phyloP scores from a whole-genome alignment of 1,284 basidiomycete genomes.

The Naganishia sp. region DNA sequence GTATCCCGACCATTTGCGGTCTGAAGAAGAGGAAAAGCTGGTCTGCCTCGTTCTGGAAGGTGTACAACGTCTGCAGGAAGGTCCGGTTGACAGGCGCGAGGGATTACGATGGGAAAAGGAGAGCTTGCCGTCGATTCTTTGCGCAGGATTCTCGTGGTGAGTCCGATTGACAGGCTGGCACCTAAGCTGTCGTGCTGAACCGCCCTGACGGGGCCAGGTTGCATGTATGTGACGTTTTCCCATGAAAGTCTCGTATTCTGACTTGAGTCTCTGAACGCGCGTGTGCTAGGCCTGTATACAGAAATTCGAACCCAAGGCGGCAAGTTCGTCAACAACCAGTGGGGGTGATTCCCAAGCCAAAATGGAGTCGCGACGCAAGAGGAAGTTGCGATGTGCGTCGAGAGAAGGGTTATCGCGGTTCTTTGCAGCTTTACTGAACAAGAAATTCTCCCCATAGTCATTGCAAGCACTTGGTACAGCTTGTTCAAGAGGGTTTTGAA shows the following conservation, averaged over 20 bases:
- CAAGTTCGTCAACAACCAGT: no score
- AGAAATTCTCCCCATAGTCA: background rate
- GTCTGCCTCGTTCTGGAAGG: background rate
- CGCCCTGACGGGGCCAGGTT: background rate
- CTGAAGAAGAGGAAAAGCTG: constrained; percentile 11
- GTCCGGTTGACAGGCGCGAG: background rate
- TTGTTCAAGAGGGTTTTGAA: constrained; percentile 6
- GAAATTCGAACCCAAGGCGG: background rate
- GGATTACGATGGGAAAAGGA: background rate
- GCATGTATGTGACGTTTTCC: background rate
- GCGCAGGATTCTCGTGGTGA: constrained; percentile 14
- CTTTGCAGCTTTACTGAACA: no score
- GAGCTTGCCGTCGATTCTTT: background rate
- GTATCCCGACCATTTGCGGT: constrained; percentile 8
- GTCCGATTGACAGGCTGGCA: background rate
- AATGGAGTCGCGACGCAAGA: background rate
- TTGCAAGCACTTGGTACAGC: constrained; percentile 9
- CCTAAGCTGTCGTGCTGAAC: background rate
- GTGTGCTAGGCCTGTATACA: constrained; percentile 1
- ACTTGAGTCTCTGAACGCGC: background rate
- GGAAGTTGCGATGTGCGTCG: constrained; percentile 6
- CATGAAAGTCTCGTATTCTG: no score
- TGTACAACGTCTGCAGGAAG: background rate
- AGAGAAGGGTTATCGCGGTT: no score
- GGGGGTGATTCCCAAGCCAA: background rate